phyloP scores from a whole-genome alignment of 257 asterid species.

The Solanum lignicaule region DNA sequence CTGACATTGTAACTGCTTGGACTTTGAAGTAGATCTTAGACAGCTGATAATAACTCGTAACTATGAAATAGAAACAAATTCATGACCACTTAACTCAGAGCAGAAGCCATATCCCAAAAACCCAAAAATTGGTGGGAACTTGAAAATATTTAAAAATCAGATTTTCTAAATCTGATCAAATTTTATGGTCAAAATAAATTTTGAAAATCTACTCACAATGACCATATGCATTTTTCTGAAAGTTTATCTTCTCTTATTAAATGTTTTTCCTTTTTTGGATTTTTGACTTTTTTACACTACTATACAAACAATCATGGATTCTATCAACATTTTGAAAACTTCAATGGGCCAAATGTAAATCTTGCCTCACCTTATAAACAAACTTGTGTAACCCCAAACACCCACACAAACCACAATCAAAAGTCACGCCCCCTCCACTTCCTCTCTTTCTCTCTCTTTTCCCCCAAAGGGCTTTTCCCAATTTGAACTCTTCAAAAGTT shows the following conservation, averaged over 20 bases:
- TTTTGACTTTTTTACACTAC: background rate
- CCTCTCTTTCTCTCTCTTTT: background rate
- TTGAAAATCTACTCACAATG: background rate
- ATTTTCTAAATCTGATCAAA: background rate
- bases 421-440: background rate
- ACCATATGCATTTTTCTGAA: background rate
- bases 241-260: background rate
- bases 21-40: background rate
- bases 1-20: background rate
- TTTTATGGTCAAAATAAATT: background rate
- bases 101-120: background rate
- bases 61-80: background rate
- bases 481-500: conserved; percentile 16
- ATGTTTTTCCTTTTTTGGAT: background rate
- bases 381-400: conserved; percentile 4
- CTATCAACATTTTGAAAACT: background rate
- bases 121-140: background rate
- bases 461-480: conserved; percentile 1
- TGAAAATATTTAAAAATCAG: background rate
- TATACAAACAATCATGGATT: background rate
- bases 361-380: background rate
- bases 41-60: background rate
- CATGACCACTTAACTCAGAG: background rate
- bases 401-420: background rate
- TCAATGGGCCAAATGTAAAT: conserved; percentile 5